Conservation (phyloP, 768 basidiomycete genomes). For the Sarcodon sp. region DNA sequence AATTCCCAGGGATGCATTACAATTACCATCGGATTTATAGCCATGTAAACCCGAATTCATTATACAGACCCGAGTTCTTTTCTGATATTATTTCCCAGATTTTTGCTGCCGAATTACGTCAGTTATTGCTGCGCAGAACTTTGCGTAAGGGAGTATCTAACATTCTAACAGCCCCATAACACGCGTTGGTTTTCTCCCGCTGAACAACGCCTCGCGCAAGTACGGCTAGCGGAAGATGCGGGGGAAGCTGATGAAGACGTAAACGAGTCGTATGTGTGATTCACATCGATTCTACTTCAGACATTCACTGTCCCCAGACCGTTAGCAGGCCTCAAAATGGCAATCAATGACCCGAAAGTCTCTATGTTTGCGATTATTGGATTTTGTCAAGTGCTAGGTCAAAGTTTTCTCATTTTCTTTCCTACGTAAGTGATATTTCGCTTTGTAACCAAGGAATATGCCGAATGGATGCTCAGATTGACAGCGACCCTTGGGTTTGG, state of each 20-base stretch:
- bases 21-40: constrained; percentile 18
- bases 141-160: background rate
- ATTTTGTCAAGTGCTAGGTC: constrained; percentile 35
- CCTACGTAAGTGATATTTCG: constrained; percentile 23
- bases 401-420: constrained; percentile 53
- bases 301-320: constrained; percentile 20
- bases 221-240: constrained; percentile 17
- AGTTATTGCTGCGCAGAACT: constrained; percentile 7
- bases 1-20: constrained; percentile 19
- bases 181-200: constrained; percentile 17
- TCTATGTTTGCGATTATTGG: constrained; percentile 42
- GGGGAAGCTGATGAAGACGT: constrained; percentile 27
- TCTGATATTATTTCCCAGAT: constrained; percentile 21
- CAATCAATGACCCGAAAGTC: constrained; percentile 28
- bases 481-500: constrained; percentile 21
- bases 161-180: constrained; percentile 8
- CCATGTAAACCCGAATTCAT: constrained; percentile 22
- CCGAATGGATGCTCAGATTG: constrained; percentile 10
- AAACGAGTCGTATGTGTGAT: constrained; percentile 41
- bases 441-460: background rate
- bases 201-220: constrained; percentile 18
- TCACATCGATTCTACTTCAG: background rate
- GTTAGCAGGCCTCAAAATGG: constrained; percentile 26
- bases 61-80: constrained; percentile 11
- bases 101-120: constrained; percentile 47